These are phyloP conservation scores for Rosellinia necatrix DNA, from an alignment of 2,329 filamentous ascomycete genomes.

Conservation along the genomic window DNA sequence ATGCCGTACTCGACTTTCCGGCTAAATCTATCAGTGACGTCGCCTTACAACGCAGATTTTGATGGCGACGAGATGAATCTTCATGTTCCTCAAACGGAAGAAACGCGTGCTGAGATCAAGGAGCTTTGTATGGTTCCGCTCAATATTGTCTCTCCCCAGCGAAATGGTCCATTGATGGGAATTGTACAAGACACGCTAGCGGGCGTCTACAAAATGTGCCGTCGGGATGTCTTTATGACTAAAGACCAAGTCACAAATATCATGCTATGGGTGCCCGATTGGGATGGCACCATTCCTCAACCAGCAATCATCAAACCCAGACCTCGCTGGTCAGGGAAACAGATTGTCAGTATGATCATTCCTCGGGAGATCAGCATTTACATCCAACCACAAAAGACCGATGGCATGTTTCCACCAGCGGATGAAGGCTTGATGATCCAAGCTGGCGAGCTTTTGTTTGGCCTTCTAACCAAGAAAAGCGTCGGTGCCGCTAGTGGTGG, in stretches of 20 bases:
- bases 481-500: conserved; percentile 89
- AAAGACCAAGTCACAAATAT: conserved; percentile 96
- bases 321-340: conserved; percentile 97
- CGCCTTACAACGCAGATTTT: conserved; percentile 99
- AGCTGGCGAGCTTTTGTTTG: conserved; percentile 87
- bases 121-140: conserved; percentile 97
- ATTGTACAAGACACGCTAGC: conserved; percentile 98
- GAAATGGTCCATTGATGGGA: conserved; percentile 97
- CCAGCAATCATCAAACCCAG: conserved; percentile 93
- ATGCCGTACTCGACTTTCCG: conserved; percentile 99
- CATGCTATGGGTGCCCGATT: conserved; percentile 95
- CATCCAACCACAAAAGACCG: conserved; percentile 55
- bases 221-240: conserved; percentile 86
- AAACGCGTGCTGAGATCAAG: conserved; percentile 91
- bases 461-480: conserved; percentile 89
- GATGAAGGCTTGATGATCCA: conserved; percentile 84
- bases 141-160: conserved; percentile 97
- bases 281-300: conserved; percentile 92
- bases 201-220: conserved; percentile 95
- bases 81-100: conserved; percentile 97
- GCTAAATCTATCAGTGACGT: conserved; percentile 95
- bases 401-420: conserved; percentile 61
- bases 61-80: conserved; percentile 99
- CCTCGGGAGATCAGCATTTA: conserved; percentile 83
- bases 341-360: conserved; percentile 92